phyloP scores from a whole-genome alignment of 83 land plant species.

The Thuja plicata region DNA sequence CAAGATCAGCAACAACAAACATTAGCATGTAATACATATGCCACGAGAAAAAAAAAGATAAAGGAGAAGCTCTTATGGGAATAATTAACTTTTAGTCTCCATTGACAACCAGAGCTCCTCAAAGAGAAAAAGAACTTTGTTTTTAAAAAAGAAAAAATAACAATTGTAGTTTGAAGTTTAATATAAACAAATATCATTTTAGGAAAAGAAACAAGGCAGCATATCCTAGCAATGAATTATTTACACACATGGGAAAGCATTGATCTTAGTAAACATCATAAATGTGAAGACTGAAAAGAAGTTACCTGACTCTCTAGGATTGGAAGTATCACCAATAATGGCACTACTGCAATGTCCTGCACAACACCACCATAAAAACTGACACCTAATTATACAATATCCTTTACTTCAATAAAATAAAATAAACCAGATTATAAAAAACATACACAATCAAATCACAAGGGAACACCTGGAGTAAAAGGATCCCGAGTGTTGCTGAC shows the following conservation, averaged over 20 bases:
- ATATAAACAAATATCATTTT: background rate
- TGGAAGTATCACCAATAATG: constrained; percentile 92
- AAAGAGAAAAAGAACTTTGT: too few species aligned
- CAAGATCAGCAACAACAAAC: too few species aligned
- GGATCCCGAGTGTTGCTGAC: constrained; percentile 86
- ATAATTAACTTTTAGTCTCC: too few species aligned
- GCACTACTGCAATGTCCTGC: constrained; percentile 98
- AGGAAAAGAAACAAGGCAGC: background rate
- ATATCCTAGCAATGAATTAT: background rate
- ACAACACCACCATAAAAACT: constrained; percentile 14
- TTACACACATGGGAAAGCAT: background rate
- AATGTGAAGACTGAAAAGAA: background rate
- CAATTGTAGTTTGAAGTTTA: background rate
- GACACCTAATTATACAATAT: constrained; percentile 25
- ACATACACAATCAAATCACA: background rate
- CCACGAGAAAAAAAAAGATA: too few species aligned
- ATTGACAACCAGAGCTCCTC: too few species aligned
- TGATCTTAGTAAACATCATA: background rate
- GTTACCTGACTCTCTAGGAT: constrained; percentile 91
- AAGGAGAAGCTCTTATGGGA: too few species aligned
- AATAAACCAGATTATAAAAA: background rate
- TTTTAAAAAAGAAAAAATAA: background rate
- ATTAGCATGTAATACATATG: too few species aligned
- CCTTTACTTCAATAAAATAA: constrained; percentile 5
- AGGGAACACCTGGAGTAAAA: constrained; percentile 76